phyloP scores from a whole-genome alignment of 257 asterid species.

The Forsythia viridissima region DNA sequence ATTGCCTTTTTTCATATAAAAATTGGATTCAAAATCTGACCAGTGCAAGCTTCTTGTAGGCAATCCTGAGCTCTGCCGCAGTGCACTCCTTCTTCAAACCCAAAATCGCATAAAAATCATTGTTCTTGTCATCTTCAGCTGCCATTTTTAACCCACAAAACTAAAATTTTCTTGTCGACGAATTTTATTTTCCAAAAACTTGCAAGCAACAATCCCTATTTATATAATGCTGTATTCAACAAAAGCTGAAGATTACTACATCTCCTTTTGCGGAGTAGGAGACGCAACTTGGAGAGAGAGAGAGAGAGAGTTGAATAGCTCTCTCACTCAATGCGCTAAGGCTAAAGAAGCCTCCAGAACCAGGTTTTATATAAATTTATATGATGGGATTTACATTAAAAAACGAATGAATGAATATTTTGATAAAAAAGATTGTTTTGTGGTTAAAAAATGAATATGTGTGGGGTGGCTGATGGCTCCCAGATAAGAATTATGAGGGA shows the following conservation, averaged over 20 bases:
- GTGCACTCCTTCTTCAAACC: conserved; percentile 79
- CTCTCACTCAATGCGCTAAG: conserved; percentile 25
- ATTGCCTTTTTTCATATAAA: neutral
- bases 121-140: conserved; percentile 39
- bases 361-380: conserved; percentile 21
- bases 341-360: conserved; percentile 58
- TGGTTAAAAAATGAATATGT: neutral
- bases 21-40: conserved; percentile 37
- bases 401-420: conserved; percentile 4
- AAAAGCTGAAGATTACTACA: conserved; percentile 26
- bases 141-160: conserved; percentile 50
- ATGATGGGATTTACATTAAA: neutral
- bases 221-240: neutral
- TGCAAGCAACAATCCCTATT: conserved; percentile 1
- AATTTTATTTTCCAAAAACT: conserved; percentile 33
- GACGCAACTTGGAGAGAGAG: conserved; percentile 26
- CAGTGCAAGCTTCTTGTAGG: conserved; percentile 88
- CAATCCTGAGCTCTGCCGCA: conserved; percentile 56
- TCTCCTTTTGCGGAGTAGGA: neutral
- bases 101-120: conserved; percentile 65
- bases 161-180: conserved; percentile 48
- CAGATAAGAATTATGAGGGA: conserved; percentile 12
- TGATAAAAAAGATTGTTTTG: neutral
- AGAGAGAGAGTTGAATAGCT: conserved; percentile 15
- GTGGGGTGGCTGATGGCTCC: conserved; percentile 16